Evolutionary conservation across 2,329 filamentous ascomycete genomes (phyloP).

Genomic region (Aspergillus sclerotialis): DNA sequence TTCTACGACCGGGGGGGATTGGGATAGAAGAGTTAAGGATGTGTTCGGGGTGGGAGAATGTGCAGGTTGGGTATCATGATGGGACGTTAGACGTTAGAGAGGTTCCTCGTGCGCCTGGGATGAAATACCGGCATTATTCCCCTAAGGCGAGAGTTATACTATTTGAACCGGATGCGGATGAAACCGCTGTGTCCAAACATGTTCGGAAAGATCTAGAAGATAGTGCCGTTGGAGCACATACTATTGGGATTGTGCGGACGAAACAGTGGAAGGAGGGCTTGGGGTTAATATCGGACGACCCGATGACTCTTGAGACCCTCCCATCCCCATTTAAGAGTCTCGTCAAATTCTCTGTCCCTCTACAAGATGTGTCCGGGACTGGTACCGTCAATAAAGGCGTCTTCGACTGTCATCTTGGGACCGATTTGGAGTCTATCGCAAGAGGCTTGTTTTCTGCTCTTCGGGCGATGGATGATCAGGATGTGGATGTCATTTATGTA

Average conservation of each 20-base stretch:
- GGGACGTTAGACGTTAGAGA: slow-evolving; percentile 57
- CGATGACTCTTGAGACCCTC: slow-evolving; percentile 16
- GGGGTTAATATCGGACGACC: slow-evolving; percentile 15
- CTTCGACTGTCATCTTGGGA: slow-evolving; percentile 68
- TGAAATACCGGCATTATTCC: slow-evolving; percentile 99
- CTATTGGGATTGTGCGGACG: slow-evolving; percentile 36
- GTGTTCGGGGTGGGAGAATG: slow-evolving; percentile 74
- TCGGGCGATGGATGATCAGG: slow-evolving; percentile 71
- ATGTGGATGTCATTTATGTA: slow-evolving; percentile 78
- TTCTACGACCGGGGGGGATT: slow-evolving; percentile 81
- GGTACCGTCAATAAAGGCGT: slow-evolving; percentile 26
- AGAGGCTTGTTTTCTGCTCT: slow-evolving; percentile 82
- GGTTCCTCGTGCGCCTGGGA: slow-evolving; percentile 78
- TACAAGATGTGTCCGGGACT: slow-evolving; percentile 14
- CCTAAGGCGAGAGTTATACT: slow-evolving; percentile 80
- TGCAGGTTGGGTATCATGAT: slow-evolving; percentile 72
- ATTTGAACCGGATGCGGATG: slow-evolving; percentile 55
- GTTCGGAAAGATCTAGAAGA: slow-evolving; percentile 27
- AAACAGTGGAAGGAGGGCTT: slow-evolving; percentile 28
- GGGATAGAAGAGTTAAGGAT: slow-evolving; percentile 69
- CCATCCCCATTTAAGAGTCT: slow-evolving; percentile 18
- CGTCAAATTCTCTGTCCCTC: slow-evolving; percentile 19
- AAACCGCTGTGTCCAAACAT: slow-evolving; percentile 20
- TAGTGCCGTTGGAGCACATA: slow-evolving; percentile 19
- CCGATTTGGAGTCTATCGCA: slow-evolving; percentile 66